Evolutionary conservation across 768 basidiomycete genomes (phyloP), one percentile per base, ranked within the genome.

Genomic region (Dendrothele bispora): DNA sequence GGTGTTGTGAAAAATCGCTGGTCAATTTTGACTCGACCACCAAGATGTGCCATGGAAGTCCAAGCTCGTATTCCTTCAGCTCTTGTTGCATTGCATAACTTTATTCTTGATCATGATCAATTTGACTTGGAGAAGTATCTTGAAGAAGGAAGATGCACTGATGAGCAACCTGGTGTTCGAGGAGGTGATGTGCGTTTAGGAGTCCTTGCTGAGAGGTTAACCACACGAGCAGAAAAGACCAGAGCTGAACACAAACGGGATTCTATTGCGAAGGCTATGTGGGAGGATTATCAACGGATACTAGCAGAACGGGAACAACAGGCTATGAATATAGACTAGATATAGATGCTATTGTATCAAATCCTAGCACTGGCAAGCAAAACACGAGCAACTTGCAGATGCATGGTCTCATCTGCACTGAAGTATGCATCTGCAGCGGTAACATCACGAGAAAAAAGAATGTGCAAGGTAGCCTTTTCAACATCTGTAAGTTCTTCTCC

Each of bases 181-280:
- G 27, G 12, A 7, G 17, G 24, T 34, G 30, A 44, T 44, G 17
- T 35, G 17, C 10, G 24, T 20, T 21, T 37, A 32, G 17, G 15
- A 36, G 18, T 11, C 32, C 27, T 46, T 10, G n/a, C 30, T 32
- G n/a, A n/a, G n/a, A n/a, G n/a, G n/a, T n/a, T n/a, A n/a, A n/a
- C n/a, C n/a, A n/a, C n/a, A n/a, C n/a, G n/a, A n/a, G n/a, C n/a
- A n/a, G 57, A 56, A 36, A 41, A 35, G 24, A 25, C 5, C 7
- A 11, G 18, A n/a, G 56, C 48, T 32, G 45, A 43, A 29, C 21
- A 7, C 3, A 35, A 21, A n/a, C 18, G 55, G 29, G 61, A 61
- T 55, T 37, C 20, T 5, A 65, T 62, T 50, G 63, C 61, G 39
- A 2, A 52, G 41, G 49, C 14, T 27, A 63, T 63, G 61, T 65